A percentile compares a stretch with the other conserved stretches of the same genome.
These are phyloP conservation scores for Lachnellula suecica DNA, from an alignment of 2,329 filamentous ascomycete genomes.

Conservation along the genomic window DNA sequence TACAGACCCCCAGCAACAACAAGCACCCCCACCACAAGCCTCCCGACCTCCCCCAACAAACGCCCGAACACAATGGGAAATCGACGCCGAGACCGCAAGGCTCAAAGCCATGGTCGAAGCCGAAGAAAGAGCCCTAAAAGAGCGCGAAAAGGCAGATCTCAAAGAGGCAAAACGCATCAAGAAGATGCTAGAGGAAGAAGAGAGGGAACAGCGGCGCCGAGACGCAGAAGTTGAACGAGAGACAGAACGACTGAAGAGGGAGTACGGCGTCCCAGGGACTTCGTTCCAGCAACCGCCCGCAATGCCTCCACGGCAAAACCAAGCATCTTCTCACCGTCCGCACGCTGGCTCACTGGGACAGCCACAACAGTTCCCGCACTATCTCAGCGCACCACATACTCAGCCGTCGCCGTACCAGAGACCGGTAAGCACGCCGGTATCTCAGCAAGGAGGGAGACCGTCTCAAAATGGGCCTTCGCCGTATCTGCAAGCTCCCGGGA, in stretches of 20 bases:
- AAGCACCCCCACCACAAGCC: constrained; percentile 6
- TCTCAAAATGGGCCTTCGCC: constrained; percentile 9
- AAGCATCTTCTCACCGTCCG: constrained; percentile 1
- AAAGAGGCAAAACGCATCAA: constrained; percentile 58
- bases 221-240: constrained; percentile 70
- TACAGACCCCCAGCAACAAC: constrained; percentile 18
- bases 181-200: constrained; percentile 66
- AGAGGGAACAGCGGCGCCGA: constrained; percentile 54
- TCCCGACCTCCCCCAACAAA: constrained; percentile 26
- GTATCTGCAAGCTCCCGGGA: constrained; percentile 29
- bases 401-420: constrained; percentile 25
- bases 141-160: constrained; percentile 55
- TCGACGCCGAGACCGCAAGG: constrained; percentile 77
- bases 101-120: constrained; percentile 54
- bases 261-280: constrained; percentile 53
- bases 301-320: constrained; percentile 18
- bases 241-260: constrained; percentile 72
- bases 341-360: constrained; percentile 3
- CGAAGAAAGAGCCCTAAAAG: constrained; percentile 47
- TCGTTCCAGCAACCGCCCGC: constrained; percentile 11
- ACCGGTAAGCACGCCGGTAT: constrained; percentile 26
- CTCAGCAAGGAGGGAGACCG: background rate
- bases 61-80: constrained; percentile 39
- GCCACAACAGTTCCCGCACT: constrained; percentile 18
- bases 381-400: constrained; percentile 28